These are phyloP conservation scores for Porcisia hertigi DNA, from an alignment of 208 protist genomes.

Conservation along the genomic window DNA sequence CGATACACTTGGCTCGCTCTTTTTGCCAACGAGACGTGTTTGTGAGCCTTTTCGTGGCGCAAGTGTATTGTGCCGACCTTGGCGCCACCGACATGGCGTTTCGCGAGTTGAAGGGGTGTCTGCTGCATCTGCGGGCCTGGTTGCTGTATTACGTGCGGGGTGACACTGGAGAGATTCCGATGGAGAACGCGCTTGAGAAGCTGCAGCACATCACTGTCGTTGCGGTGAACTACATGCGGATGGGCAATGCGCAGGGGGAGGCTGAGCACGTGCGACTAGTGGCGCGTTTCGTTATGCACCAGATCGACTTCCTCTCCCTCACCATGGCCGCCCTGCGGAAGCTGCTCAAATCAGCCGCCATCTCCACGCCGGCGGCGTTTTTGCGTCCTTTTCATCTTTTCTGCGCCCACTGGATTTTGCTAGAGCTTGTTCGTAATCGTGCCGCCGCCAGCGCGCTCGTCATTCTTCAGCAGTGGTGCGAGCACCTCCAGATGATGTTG, in stretches of 20 bases:
- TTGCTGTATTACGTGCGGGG: conserved; percentile 54
- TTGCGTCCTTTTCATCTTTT: conserved; percentile 83
- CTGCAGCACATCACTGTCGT: conserved; percentile 66
- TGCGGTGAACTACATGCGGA: conserved; percentile 83
- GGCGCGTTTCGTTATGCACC: conserved; percentile 82
- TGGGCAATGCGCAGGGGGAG: conserved; percentile 49
- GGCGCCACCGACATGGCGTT: conserved; percentile 30
- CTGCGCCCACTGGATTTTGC: conserved; percentile 67
- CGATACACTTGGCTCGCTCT: conserved; percentile 26
- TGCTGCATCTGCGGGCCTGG: conserved; percentile 41
- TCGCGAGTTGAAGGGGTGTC: conserved; percentile 45
- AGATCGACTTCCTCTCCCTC: conserved; percentile 77
- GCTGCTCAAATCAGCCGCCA: conserved; percentile 35
- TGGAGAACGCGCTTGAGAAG: conserved; percentile 31
- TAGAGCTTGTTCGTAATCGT: conserved; percentile 73
- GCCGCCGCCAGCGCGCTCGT: conserved; percentile 28
- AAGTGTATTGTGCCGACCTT: conserved; percentile 28
- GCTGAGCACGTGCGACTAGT: conserved; percentile 56
- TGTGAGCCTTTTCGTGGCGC: conserved; percentile 37
- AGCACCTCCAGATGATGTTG: conserved; percentile 78
- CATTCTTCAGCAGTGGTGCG: conserved; percentile 76
- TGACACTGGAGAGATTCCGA: not conserved
- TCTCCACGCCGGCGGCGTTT: conserved; percentile 24
- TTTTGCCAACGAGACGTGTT: conserved; percentile 32
- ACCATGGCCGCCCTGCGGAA: conserved; percentile 61